These are phyloP conservation scores for Hemisphaericaspora nanyangensis DNA, from an alignment of 805 yeast species.

Conservation along the genomic window DNA sequence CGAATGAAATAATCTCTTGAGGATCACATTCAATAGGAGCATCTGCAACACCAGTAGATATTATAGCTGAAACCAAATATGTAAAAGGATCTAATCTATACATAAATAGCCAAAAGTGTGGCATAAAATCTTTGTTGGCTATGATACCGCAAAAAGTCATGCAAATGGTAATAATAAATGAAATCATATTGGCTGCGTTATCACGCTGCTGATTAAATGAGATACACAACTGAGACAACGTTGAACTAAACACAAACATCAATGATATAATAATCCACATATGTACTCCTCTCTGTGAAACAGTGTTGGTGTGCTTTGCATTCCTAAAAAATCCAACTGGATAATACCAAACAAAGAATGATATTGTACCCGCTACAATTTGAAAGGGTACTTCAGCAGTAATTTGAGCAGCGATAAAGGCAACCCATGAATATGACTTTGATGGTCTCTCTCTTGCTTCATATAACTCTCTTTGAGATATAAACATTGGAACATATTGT, in stretches of 20 bases:
- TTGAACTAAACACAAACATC: constrained; percentile 52
- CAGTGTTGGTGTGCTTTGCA: constrained; percentile 15
- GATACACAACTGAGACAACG: constrained; percentile 56
- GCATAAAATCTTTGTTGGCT: constrained; percentile 48
- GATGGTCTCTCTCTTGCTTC: constrained; percentile 75
- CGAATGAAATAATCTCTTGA: constrained; percentile 19
- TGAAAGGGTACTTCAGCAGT: constrained; percentile 68
- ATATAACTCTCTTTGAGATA: constrained; percentile 59
- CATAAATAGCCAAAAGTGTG: constrained; percentile 58
- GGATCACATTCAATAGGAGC: constrained; percentile 20
- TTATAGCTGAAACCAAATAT: constrained; percentile 27
- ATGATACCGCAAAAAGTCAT: constrained; percentile 78
- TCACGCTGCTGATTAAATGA: constrained; percentile 58
- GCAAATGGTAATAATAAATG: constrained; percentile 56
- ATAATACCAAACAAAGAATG: constrained; percentile 55
- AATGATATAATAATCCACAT: constrained; percentile 40
- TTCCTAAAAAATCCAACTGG: constrained; percentile 27
- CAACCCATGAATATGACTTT: constrained; percentile 63
- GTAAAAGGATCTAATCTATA: constrained; percentile 34
- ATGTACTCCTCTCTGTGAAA: constrained; percentile 54
- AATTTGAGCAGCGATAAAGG: constrained; percentile 59
- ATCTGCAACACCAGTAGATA: constrained; percentile 27
- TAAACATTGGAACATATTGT: constrained; percentile 56
- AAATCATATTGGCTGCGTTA: constrained; percentile 60
- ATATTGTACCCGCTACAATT: constrained; percentile 57